Conservation (phyloP, 441 rosid species). For the Populus hybrid region DNA sequence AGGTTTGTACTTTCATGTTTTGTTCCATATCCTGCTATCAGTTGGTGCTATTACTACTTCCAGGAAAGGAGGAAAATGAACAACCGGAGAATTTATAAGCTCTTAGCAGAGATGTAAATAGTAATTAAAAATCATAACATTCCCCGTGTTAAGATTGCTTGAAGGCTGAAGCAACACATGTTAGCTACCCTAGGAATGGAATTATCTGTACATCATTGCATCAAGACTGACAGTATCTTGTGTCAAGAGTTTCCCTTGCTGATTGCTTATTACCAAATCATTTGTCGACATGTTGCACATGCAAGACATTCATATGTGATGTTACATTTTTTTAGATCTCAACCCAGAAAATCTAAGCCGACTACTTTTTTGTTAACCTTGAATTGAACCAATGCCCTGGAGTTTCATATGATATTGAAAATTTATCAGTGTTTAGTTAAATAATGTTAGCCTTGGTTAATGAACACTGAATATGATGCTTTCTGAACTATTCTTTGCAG, state of each 20-base stretch:
- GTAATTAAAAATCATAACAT: neutral
- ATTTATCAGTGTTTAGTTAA: neutral
- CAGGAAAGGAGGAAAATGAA: neutral
- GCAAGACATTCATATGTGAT: neutral
- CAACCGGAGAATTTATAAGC: neutral
- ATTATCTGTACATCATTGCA: neutral
- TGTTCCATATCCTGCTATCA: neutral
- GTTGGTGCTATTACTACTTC: neutral
- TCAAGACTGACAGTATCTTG: neutral
- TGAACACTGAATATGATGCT: conserved; percentile 5
- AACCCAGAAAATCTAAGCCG: neutral
- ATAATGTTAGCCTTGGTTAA: neutral
- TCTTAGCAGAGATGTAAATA: neutral
- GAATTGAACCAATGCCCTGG: neutral
- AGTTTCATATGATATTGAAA: neutral
- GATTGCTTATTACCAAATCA: neutral
- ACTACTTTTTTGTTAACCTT: neutral
- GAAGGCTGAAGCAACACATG: neutral
- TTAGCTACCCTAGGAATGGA: neutral
- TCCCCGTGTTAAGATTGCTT: neutral
- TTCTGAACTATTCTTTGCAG: conserved; percentile 37
- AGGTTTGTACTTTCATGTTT: neutral
- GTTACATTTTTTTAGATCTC: neutral
- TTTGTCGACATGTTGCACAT: neutral
- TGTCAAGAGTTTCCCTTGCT: too few relatives aligned